Percentiles rank a stretch among this genome's conserved stretches.
phyloP scores from a whole-genome alignment of 208 protist genomes.

The Trypanosoma caninum region DNA sequence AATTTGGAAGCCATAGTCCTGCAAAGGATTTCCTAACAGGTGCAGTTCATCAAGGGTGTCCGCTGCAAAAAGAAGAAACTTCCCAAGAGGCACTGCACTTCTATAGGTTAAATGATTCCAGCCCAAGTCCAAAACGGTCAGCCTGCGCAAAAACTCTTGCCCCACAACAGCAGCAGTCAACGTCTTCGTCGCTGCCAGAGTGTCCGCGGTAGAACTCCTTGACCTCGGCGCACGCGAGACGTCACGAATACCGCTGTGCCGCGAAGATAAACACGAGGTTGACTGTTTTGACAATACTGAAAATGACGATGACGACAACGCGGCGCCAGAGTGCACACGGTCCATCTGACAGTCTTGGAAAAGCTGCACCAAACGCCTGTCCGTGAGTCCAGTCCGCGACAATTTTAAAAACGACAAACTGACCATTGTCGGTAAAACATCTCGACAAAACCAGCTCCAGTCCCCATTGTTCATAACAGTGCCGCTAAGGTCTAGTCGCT shows the following conservation, averaged over 20 bases:
- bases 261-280: background rate
- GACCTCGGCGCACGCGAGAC: background rate
- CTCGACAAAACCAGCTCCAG: constrained; percentile 63
- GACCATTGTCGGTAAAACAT: constrained; percentile 53
- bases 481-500: constrained; percentile 46
- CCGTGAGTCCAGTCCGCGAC: constrained; percentile 48
- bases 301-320: background rate
- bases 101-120: constrained; percentile 61
- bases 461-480: constrained; percentile 38
- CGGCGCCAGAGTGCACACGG: background rate
- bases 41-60: constrained; percentile 62
- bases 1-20: constrained; percentile 75
- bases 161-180: background rate
- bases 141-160: constrained; percentile 19
- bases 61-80: constrained; percentile 56
- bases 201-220: background rate
- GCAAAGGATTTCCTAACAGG: constrained; percentile 52
- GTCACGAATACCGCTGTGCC: background rate
- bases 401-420: constrained; percentile 45
- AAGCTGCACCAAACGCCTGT: constrained; percentile 45
- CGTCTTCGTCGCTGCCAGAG: background rate
- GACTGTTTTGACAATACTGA: background rate
- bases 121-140: constrained; percentile 68
- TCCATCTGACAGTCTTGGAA: constrained; percentile 29
- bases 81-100: constrained; percentile 58